Percentiles rank a stretch among this genome's conserved stretches.
Evolutionary conservation across 805 yeast genomes (phyloP).

Genomic region (Metschnikowia kunwiensis): DNA sequence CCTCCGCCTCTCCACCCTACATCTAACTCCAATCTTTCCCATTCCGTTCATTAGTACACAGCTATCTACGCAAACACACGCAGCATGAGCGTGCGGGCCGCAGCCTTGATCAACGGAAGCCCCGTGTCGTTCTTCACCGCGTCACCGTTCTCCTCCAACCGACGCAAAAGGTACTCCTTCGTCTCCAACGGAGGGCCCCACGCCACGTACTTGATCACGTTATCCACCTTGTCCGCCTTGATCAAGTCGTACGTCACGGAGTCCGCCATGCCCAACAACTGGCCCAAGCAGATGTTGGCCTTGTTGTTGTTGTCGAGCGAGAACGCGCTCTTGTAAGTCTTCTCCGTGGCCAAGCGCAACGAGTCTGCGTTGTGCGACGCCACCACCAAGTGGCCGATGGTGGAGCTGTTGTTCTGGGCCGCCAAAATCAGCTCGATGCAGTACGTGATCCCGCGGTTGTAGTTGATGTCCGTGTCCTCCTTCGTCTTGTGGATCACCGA

Average conservation of each 20-base stretch:
- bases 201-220: constrained; percentile 90
- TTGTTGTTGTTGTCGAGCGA: constrained; percentile 21
- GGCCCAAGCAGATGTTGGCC: constrained; percentile 79
- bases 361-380: constrained; percentile 88
- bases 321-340: constrained; percentile 32
- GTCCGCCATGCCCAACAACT: constrained; percentile 94
- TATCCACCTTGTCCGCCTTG: constrained; percentile 57
- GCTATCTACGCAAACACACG: not conserved
- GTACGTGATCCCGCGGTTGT: constrained; percentile 63
- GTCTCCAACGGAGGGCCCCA: constrained; percentile 98
- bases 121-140: constrained; percentile 85
- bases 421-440: constrained; percentile 58
- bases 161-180: constrained; percentile 80
- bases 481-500: constrained; percentile 72
- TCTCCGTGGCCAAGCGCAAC: constrained; percentile 64
- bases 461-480: constrained; percentile 73
- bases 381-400: constrained; percentile 76
- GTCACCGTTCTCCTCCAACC: constrained; percentile 94
- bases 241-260: constrained; percentile 76
- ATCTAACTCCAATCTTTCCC: too few relatives aligned
- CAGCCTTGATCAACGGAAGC: constrained; percentile 64
- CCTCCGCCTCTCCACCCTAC: too few relatives aligned
- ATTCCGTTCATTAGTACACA: too few relatives aligned
- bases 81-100: constrained; percentile 16
- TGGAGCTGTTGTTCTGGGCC: constrained; percentile 43